A percentile compares a stretch with the other conserved stretches of the same genome.
These are phyloP conservation scores for Microglena sp. DNA, from an alignment of 139 green algal species.

Conservation along the genomic window DNA sequence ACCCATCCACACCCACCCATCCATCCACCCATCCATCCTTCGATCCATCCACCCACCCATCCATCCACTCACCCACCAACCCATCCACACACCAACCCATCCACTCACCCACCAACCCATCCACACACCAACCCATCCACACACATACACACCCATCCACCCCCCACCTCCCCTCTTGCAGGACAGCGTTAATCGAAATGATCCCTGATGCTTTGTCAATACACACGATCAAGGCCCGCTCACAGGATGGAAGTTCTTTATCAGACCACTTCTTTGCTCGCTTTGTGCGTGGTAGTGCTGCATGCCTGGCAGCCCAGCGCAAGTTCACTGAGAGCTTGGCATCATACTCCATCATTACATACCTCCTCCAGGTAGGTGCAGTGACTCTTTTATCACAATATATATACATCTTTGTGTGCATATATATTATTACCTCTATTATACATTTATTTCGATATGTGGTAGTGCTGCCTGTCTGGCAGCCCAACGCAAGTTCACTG, in stretches of 20 bases:
- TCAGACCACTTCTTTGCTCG: conserved; percentile 74
- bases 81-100: too few species aligned
- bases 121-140: background rate
- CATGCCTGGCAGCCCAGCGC: conserved; percentile 63
- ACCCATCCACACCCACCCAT: too few species aligned
- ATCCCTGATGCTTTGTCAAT: conserved; percentile 87
- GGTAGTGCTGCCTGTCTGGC: conserved; percentile 45
- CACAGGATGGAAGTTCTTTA: conserved; percentile 36
- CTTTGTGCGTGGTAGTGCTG: conserved; percentile 41
- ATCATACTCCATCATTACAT: conserved; percentile 82
- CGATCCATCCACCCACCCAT: too few species aligned
- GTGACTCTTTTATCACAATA: conserved; percentile 4
- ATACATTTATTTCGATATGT: too few species aligned
- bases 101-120: too few species aligned
- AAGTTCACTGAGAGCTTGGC: conserved; percentile 82
- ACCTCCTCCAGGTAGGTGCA: conserved; percentile 53
- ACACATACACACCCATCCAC: background rate
- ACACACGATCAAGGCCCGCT: conserved; percentile 81
- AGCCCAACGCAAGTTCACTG: conserved; percentile 83
- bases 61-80: too few species aligned
- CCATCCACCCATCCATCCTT: too few species aligned
- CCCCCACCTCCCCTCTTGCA: background rate
- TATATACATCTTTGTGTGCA: background rate
- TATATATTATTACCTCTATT: too few species aligned
- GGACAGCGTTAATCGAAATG: conserved; percentile 94